These are phyloP conservation scores for Saccharomyces uvarum DNA, from an alignment of 1,139 yeast genomes.

Conservation along the genomic window DNA sequence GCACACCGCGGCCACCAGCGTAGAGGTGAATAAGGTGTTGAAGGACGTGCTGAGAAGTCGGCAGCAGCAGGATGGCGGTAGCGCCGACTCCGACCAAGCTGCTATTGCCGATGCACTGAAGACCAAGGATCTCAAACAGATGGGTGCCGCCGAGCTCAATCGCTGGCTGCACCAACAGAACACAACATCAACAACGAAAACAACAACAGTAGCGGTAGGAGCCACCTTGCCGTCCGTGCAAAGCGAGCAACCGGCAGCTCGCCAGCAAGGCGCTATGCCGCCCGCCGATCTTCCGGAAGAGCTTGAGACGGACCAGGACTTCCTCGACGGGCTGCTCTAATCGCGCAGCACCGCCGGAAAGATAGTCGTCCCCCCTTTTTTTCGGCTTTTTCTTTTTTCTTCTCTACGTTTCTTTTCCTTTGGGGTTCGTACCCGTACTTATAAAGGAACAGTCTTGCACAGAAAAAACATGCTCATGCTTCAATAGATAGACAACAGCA, in stretches of 20 bases:
- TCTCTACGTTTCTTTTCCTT: background rate
- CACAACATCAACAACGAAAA: background rate
- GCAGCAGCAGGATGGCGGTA: conserved; percentile 4
- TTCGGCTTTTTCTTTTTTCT: background rate
- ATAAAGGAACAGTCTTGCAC: background rate
- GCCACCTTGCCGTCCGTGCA: background rate
- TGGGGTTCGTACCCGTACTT: background rate
- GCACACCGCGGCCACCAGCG: conserved; percentile 12
- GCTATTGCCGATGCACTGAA: conserved; percentile 5
- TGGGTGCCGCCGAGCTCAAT: conserved; percentile 3
- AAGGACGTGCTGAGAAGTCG: conserved; percentile 6
- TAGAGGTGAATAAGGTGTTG: conserved; percentile 10
- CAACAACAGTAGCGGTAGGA: background rate
- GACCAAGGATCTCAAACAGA: conserved; percentile 1
- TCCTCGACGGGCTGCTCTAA: conserved; percentile 23
- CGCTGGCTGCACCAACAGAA: background rate
- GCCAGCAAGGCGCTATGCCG: background rate
- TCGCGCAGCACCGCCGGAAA: background rate
- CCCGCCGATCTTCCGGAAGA: conserved; percentile 16
- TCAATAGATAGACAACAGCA: background rate
- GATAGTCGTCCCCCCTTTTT: background rate
- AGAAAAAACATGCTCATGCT: background rate
- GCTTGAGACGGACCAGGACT: conserved; percentile 23
- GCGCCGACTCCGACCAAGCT: conserved; percentile 1
- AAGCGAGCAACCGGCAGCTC: background rate